Evolutionary conservation across 805 yeast genomes (phyloP), one percentile per base, ranked within the genome.

Genomic region (Groenewaldozyma salmanticensis): DNA sequence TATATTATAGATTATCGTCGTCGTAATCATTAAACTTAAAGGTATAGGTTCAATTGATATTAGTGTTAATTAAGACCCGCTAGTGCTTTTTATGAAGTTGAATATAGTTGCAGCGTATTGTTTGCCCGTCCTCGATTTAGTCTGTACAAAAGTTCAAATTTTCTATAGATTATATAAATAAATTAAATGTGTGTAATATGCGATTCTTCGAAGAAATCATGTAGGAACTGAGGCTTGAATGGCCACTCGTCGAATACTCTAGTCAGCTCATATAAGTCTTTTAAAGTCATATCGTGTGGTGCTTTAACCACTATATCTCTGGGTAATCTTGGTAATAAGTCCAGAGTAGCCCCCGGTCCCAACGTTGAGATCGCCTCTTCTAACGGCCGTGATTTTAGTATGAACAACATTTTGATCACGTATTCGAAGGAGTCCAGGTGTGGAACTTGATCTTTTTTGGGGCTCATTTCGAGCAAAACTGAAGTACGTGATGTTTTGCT

Each of bases 281-380:
- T 73, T 2, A 63, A 54, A 0, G 76, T 64, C 36, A 87, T 61
- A 3, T 71, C 69, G 13, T 62, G 58, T 1, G 80, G 71, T 3
- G 57, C 54, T 45, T 67, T 73, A 13, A 70, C 54, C 39, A 74
- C 52, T 1, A 79, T 38, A 0, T 62, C 65, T 11, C 44, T 38
- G 13, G 40, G 20, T 1, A 68, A 51, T 27, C 49, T 50, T 15
- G 60, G 58, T 2, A 49, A 47, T 11, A 71, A 55, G 9, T 71
- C 59, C 4, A 56, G 60, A 2, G 42, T 42, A 0, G 92, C 95
- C 2, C 96, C 96, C 1, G 94, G 88, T 0, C 95, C 95, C 6
- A 90, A 60, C 17, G 73, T 65, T 11, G 66, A 61, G 1, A 81
- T 47, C 2, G 73, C 64, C 17, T 71, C 74, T 1, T 47, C 41